Evolutionary conservation across 208 protist genomes (phyloP), one percentile per base, ranked within the genome.

Genomic region (Trypanosoma congolense): DNA sequence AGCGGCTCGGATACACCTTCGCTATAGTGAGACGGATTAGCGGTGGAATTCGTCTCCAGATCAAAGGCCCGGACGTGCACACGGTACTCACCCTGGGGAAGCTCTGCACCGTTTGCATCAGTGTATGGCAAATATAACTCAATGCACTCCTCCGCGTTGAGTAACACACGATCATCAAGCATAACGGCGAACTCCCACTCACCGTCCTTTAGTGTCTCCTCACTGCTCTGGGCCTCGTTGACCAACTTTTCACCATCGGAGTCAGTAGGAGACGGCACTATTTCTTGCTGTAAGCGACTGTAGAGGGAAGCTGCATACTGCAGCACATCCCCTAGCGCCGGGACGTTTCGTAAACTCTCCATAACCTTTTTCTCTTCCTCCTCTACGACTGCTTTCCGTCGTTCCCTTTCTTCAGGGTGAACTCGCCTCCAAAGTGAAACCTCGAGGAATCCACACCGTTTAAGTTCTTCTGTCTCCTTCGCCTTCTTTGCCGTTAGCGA

Each of bases 161-260:
- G 67, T 22, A 57, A 49, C 6, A 67, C 79, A 41, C 70, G 67
- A 58, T 94, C 87, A 62, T 92, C 71, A 18, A 94, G 59, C 87
- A 92, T 88, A 10, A 83, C 77, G 0, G 71, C 83, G 63, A 94
- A 94, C 40, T 71, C 70, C 84, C 87, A 94, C 55, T 26, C 30
- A 3, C 25, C 35, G 2, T 52, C 50, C 28, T 52, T 24, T 26
- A 19, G 24, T 14, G 16, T 21, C 26, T 83, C 78, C 19, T 73
- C 66, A 3, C 46, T 49, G 4, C 54, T 43, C 28, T 65, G 59
- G 5, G 24, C 26, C n/a, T 40, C 46, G 50, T 19, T 42, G 8
- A 38, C 29, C 2, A 36, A 35, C 19, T 49, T 30, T 4, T 47
- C 29, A 14, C 10, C 49, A 24, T 18, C 26, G n/a, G 12, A 18